Conservation (phyloP, 306 rosid genomes). For the Lablab purpureus region DNA sequence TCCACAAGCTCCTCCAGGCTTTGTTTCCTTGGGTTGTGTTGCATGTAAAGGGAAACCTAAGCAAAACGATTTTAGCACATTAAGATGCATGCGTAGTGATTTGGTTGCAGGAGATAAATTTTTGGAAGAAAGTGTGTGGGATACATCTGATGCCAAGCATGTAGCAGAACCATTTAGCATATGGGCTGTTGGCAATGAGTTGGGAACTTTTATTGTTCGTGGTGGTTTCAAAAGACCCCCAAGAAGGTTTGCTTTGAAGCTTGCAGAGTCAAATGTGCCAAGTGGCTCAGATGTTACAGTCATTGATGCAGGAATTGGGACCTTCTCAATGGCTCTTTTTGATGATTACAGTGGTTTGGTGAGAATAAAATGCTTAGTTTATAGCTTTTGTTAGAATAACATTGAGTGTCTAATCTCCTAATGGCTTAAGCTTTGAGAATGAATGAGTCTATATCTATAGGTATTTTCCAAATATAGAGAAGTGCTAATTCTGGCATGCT, state of each 20-base stretch:
- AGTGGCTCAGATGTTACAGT: slow-evolving; percentile 77
- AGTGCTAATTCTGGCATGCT: slow-evolving; percentile 26
- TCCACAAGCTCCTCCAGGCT: slow-evolving; percentile 97
- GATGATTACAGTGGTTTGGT: slow-evolving; percentile 99
- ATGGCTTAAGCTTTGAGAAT: slow-evolving; percentile 31
- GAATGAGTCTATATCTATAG: slow-evolving; percentile 25
- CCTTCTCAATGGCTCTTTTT: slow-evolving; percentile 89
- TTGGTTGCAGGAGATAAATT: slow-evolving; percentile 85
- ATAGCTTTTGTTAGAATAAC: slow-evolving; percentile 27
- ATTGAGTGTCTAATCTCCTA: slow-evolving; percentile 2
- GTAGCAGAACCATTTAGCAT: slow-evolving; percentile 72
- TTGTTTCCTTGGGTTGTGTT: slow-evolving; percentile 89
- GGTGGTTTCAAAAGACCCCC: slow-evolving; percentile 93
- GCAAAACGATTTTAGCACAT: slow-evolving; percentile 68
- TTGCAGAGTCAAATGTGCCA: slow-evolving; percentile 70
- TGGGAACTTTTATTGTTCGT: slow-evolving; percentile 86
- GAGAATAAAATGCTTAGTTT: slow-evolving; percentile 55
- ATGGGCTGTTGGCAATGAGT: slow-evolving; percentile 88
- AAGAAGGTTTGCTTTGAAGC: slow-evolving; percentile 87
- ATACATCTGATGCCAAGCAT: slow-evolving; percentile 77
- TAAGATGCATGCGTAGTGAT: slow-evolving; percentile 91
- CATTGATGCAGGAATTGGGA: slow-evolving; percentile 81
- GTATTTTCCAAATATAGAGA: slow-evolving; percentile 28
- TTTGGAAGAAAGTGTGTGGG: slow-evolving; percentile 92
- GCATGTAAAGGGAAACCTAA: slow-evolving; percentile 85